phyloP scores from a whole-genome alignment of 441 rosid genomes.

The Corymbia calophylla region DNA sequence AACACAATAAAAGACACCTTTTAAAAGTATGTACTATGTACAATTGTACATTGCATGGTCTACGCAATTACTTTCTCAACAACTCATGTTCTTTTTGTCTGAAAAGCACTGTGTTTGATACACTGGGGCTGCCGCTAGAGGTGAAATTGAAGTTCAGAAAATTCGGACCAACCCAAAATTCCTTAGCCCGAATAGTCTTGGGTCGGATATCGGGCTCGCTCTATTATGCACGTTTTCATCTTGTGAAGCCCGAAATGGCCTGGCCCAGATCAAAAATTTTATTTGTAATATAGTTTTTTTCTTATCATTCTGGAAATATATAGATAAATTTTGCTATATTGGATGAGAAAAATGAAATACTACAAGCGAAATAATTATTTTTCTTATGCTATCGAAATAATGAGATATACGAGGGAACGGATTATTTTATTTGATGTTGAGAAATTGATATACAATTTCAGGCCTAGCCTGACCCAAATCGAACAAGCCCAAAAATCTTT shows the following conservation, averaged over 20 bases:
- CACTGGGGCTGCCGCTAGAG: neutral
- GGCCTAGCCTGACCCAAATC: neutral
- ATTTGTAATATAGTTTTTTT: neutral
- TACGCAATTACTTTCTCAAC: neutral
- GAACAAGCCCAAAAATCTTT: neutral
- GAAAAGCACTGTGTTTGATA: neutral
- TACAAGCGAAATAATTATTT: neutral
- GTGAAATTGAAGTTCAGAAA: neutral
- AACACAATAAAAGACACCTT: neutral
- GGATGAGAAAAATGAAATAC: neutral
- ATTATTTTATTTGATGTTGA: neutral
- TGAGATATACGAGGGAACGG: neutral
- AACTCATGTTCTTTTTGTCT: neutral
- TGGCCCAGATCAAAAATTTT: neutral
- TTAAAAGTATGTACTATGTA: neutral
- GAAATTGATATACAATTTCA: neutral
- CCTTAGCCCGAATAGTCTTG: neutral
- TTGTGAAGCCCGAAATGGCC: neutral
- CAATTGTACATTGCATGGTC: rapidly evolving
- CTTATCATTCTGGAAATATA: neutral
- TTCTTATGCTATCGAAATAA: neutral
- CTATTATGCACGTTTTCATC: neutral
- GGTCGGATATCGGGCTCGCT: neutral
- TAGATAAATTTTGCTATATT: neutral
- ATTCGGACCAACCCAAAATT: neutral